Evolutionary conservation across 202 grass and related monocot genomes (phyloP).

Genomic region (Cymbopogon flexuosus): DNA sequence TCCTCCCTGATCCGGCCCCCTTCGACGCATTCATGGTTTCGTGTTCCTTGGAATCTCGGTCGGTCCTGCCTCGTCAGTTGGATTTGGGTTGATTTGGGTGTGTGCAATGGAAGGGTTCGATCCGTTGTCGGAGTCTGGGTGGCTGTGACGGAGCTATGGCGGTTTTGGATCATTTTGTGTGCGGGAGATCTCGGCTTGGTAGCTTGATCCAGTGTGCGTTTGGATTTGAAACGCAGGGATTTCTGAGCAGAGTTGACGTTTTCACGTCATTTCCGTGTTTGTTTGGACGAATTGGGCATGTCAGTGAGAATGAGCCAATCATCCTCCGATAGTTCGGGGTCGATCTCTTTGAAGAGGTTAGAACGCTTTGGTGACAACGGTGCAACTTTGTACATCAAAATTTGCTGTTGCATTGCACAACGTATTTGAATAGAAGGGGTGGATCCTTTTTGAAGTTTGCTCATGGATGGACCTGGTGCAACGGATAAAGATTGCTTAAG

Average conservation of each 20-base stretch:
- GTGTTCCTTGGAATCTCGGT: conserved; percentile 20
- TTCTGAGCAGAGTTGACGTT: neutral
- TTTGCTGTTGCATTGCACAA: neutral
- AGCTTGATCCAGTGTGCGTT: neutral
- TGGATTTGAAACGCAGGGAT: neutral
- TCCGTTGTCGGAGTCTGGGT: neutral
- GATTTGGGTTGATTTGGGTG: neutral
- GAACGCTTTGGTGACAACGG: neutral
- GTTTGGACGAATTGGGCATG: conserved; percentile 1
- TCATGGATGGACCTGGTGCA: neutral
- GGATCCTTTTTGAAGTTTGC: neutral
- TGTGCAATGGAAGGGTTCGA: neutral
- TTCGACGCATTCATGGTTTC: neutral
- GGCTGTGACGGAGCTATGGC: neutral
- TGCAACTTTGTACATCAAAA: neutral
- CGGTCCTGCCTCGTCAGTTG: neutral
- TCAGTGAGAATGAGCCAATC: neutral
- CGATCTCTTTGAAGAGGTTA: neutral
- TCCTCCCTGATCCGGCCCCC: conserved; percentile 3
- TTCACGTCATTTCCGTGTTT: neutral
- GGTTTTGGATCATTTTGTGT: neutral
- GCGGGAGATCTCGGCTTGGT: conserved; percentile 26
- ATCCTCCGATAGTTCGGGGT: neutral
- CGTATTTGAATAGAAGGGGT: neutral
- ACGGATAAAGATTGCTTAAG: conserved; percentile 4